Evolutionary conservation across 805 yeast genomes (phyloP).

Genomic region (Metschnikowia cerradonensis): DNA sequence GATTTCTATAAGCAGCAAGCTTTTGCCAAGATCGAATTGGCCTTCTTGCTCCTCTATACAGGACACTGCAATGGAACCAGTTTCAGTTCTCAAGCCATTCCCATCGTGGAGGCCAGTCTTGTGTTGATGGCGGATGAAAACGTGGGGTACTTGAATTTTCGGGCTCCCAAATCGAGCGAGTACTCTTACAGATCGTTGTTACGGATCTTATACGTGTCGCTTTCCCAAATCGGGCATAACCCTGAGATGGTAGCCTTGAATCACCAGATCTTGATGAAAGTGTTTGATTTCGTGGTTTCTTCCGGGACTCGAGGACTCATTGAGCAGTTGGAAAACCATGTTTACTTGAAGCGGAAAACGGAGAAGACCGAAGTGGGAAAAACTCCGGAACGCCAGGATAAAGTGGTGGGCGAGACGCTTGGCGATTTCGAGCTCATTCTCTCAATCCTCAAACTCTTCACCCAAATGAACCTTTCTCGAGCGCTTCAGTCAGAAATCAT

Average conservation of each 20-base stretch:
- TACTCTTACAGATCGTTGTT: slow-evolving; percentile 52
- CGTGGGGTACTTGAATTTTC: slow-evolving; percentile 43
- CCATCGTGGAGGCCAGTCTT: slow-evolving; percentile 41
- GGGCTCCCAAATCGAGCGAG: slow-evolving; percentile 26
- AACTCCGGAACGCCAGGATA: too few relatives aligned
- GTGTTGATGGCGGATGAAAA: slow-evolving; percentile 47
- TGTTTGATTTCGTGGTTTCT: slow-evolving; percentile 61
- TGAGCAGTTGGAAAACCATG: slow-evolving; percentile 55
- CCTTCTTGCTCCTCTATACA: slow-evolving; percentile 50
- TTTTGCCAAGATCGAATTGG: slow-evolving; percentile 62
- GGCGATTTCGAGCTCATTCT: slow-evolving; percentile 65
- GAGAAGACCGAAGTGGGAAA: too few relatives aligned
- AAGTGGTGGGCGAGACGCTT: slow-evolving; percentile 42
- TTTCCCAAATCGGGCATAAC: slow-evolving; percentile 42
- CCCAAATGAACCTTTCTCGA: slow-evolving; percentile 44
- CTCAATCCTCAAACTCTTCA: slow-evolving; percentile 58
- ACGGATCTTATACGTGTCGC: slow-evolving; percentile 49
- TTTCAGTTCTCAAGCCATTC: slow-evolving; percentile 25
- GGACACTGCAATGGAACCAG: slow-evolving; percentile 30
- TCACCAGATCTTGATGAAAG: slow-evolving; percentile 49
- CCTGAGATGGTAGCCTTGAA: slow-evolving; percentile 40
- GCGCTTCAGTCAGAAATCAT: slow-evolving; percentile 50
- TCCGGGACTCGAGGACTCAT: slow-evolving; percentile 61
- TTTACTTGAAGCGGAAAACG: slow-evolving; percentile 36
- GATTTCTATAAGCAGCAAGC: slow-evolving; percentile 45